Evolutionary conservation across 2,329 filamentous ascomycete species (phyloP).

Genomic region (Colletotrichum sp.): DNA sequence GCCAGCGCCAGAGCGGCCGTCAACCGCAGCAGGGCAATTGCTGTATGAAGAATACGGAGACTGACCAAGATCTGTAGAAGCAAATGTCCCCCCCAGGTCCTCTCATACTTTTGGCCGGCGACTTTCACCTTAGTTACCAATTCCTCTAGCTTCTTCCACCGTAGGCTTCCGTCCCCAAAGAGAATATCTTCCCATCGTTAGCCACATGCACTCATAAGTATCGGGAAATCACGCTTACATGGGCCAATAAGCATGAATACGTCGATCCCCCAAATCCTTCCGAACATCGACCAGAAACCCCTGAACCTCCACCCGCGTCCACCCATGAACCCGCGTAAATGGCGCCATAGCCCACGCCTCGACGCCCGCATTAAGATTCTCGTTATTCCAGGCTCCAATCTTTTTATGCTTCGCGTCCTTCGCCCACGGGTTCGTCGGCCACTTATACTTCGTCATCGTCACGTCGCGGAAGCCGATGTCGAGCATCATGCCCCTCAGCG

Average conservation of each 20-base stretch:
- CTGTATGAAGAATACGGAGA: too few relatives aligned
- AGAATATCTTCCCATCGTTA: background rate
- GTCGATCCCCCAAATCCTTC: fast-evolving
- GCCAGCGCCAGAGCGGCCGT: too few relatives aligned
- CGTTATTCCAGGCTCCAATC: background rate
- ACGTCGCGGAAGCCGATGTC: background rate
- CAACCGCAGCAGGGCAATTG: too few relatives aligned
- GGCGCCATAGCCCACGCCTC: background rate
- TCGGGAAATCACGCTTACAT: background rate
- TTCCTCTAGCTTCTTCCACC: background rate
- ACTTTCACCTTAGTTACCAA: too few relatives aligned
- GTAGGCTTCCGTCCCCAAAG: background rate
- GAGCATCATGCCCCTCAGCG: background rate
- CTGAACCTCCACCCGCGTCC: background rate
- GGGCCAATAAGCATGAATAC: background rate
- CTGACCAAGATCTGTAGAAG: too few relatives aligned
- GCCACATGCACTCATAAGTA: background rate
- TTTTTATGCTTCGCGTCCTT: background rate
- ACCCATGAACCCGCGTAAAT: background rate
- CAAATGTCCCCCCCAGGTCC: too few relatives aligned
- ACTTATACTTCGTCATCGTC: background rate
- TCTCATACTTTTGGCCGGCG: too few relatives aligned
- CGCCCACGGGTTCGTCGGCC: background rate
- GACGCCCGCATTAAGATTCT: background rate
- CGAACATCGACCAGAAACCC: background rate